Base-by-base conservation (phyloP, 768 basidiomycete species). In the Hypholoma sublateritium region DNA sequence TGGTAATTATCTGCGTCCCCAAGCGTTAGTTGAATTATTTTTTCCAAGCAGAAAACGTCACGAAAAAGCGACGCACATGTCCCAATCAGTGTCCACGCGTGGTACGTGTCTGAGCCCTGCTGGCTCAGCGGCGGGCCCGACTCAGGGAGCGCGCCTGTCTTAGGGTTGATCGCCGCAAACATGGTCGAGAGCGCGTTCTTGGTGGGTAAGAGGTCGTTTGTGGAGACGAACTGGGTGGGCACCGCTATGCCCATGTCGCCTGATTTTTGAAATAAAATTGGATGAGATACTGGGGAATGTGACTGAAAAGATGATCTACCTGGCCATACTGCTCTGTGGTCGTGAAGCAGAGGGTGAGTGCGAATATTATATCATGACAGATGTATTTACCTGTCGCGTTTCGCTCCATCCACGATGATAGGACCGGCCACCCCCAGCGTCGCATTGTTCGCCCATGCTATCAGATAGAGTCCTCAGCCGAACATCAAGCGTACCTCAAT, bases 231-330 rank as follows among this genome's bases (percentile, higher is more conserved):
- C 62, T 82, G 79, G 1, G 82, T 77, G 0, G 84, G 82, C 7
- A 84, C 82, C 0, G 82, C 84, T 34, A 85, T 82, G 12, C 84
- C 84, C 83, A 84, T 84, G 62, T 85, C 84, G 35, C 81, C 81
- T 79, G 50, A 6, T 32, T 42, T 4, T 1, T 22, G 35, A 53
- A 9, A 32, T 46, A 32, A 32, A 41, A 19, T 11, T 6, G 36
- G 22, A 22, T 19, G 1, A 13, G 21, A 14, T 36, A 28, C 13
- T 14, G 13, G 14, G 17, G 28, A 1, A 32, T 17, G 24, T 44
- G 47, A 16, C 21, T n/a, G n/a, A 21, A 13, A n/a, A 17, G 13
- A 0, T 8, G 21, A 53, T 61, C 32, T 60, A 80, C 79, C 82
- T 61, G 80, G 81, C 82, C 82, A 84, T 7, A 83, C 81, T n/a